Evolutionary conservation across 2,329 filamentous ascomycete species (phyloP).

Genomic region (Colletotrichum sp.): DNA sequence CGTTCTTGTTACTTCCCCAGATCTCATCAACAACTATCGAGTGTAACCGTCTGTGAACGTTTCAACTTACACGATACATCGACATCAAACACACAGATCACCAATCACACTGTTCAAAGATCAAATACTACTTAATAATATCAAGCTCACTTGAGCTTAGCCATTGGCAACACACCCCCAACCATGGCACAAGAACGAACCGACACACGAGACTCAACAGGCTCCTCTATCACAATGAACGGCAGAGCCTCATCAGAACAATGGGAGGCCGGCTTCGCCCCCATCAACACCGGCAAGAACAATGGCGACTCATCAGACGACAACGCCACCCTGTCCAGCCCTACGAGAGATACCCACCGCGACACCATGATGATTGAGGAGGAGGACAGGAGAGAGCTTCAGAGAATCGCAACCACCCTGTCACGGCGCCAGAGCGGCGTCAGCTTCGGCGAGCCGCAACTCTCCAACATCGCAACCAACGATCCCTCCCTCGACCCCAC

Average conservation of each 20-base stretch:
- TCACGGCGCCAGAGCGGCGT: slow-evolving; percentile 37
- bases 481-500: slow-evolving; percentile 42
- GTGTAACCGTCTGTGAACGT: background rate
- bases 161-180: background rate
- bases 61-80: background rate
- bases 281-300: slow-evolving; percentile 7
- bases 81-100: background rate
- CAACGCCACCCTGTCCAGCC: background rate
- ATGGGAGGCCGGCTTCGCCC: background rate
- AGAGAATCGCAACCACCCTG: slow-evolving; percentile 43
- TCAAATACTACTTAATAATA: background rate
- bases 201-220: background rate
- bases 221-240: slow-evolving; percentile 6
- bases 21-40: background rate
- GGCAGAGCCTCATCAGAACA: background rate
- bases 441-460: slow-evolving; percentile 19
- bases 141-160: background rate
- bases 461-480: slow-evolving; percentile 6
- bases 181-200: background rate
- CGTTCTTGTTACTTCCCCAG: background rate
- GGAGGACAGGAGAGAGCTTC: slow-evolving; percentile 39
- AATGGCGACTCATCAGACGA: slow-evolving; percentile 5
- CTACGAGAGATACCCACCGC: slow-evolving; percentile 1
- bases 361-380: slow-evolving; percentile 30
- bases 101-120: background rate